Evolutionary conservation across 2,329 filamentous ascomycete species (phyloP).

Genomic region (Pyricularia sp.): DNA sequence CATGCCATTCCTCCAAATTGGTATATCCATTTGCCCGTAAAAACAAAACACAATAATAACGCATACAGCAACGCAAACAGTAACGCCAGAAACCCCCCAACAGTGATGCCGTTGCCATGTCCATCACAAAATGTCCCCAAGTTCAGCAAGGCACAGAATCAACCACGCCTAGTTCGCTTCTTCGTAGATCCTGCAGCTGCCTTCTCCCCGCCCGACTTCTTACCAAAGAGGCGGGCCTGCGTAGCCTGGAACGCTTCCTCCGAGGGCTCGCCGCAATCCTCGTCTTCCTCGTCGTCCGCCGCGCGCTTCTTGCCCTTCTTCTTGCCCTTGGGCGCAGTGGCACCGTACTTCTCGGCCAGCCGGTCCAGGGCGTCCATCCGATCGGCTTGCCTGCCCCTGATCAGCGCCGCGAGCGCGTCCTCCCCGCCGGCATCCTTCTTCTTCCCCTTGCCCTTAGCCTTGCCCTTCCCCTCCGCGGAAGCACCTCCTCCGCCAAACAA

Average conservation of each 20-base stretch:
- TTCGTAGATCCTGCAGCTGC: constrained; percentile 7
- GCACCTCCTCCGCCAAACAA: constrained; percentile 40
- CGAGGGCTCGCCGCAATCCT: constrained; percentile 33
- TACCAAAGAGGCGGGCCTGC: constrained; percentile 27
- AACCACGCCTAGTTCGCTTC: constrained; percentile 11
- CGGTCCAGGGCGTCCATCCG: constrained; percentile 59
- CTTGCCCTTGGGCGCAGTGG: constrained; percentile 39
- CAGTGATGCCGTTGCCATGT: not conserved
- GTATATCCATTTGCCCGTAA: not conserved
- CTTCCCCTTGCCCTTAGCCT: constrained; percentile 26
- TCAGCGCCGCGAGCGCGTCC: constrained; percentile 60
- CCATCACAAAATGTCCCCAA: not conserved
- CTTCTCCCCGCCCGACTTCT: constrained; percentile 26
- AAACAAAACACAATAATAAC: not conserved
- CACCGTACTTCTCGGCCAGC: constrained; percentile 68
- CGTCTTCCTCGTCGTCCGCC: constrained; percentile 38
- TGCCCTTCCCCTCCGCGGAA: constrained; percentile 5
- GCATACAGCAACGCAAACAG: not conserved
- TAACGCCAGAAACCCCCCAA: not conserved
- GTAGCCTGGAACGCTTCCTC: constrained; percentile 53
- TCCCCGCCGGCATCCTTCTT: constrained; percentile 22
- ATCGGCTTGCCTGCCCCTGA: constrained; percentile 59
- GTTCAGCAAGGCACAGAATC: not conserved
- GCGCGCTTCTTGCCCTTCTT: constrained; percentile 50
- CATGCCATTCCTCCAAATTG: not conserved